phyloP scores from a whole-genome alignment of 345 rosid genomes.

The Melaleuca alternifolia region DNA sequence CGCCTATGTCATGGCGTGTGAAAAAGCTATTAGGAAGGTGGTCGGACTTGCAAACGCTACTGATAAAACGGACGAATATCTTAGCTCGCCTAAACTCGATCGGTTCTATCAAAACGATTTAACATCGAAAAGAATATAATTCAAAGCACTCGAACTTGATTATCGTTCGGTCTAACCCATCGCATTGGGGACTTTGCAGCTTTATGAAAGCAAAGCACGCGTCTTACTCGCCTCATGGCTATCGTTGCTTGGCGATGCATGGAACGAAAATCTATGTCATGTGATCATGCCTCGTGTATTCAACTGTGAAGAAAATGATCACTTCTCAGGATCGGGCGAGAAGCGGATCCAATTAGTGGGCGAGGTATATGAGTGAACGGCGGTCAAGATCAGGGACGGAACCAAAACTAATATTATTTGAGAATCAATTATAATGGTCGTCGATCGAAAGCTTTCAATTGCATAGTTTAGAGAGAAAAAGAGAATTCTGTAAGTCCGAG shows the following conservation, averaged over 20 bases:
- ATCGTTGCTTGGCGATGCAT: not conserved
- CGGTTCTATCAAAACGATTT: not conserved
- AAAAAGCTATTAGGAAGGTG: not conserved
- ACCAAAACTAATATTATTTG: not conserved
- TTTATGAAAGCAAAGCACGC: not conserved
- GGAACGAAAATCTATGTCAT: rapidly evolving
- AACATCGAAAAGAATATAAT: not conserved
- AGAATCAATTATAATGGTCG: not conserved
- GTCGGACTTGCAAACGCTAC: not conserved
- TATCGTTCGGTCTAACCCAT: not conserved
- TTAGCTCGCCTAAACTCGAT: not conserved
- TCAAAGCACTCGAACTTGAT: not conserved
- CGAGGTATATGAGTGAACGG: not conserved
- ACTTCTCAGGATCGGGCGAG: not conserved
- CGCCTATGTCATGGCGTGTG: rapidly evolving
- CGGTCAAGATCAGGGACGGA: not conserved
- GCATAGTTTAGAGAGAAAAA: not conserved
- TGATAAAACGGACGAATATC: too few relatives aligned
- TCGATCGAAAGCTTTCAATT: not conserved
- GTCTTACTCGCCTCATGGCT: not conserved
- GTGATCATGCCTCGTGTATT: not conserved
- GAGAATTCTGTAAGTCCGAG: not conserved
- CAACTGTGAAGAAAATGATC: not conserved
- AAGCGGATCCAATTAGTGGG: not conserved
- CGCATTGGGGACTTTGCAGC: not conserved